Base-by-base conservation (phyloP, 208 protist genomes). In the Endotrypanum monterogeii region DNA sequence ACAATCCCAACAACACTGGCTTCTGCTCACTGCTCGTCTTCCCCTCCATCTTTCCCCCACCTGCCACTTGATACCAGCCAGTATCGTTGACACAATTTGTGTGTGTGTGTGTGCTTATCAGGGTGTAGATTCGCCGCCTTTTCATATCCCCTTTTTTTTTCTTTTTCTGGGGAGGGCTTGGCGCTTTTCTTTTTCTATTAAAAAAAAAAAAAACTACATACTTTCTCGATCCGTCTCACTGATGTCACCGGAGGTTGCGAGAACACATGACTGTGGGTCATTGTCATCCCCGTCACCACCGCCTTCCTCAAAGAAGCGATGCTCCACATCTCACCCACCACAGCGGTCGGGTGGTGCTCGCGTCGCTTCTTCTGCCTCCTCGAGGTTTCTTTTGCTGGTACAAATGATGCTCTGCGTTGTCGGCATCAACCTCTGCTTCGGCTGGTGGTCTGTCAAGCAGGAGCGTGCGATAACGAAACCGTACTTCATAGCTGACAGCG, bases 341-440 rank as follows among this genome's bases (percentile, higher is more conserved):
- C 46, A 11, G 11, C 28, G 28, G n/a, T 55, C 63, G 55, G 32
- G 6, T 46, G 28, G 46, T 32, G 32, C 28, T 44, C 16, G 44
- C 35, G 25, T 41, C 32, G 8, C 16, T 25, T 14, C 20, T 41
- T 20, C 35, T 11, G 52, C 52, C 25, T 57, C 66, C 46, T 65
- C 51, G 20, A 82, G 55, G 57, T n/a, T 75, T 12, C 57, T 78
- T 28, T 55, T 82, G 37, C 54, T 89, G 0, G 60, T 80, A 9
- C 83, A 94, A 73, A 91, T 94, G 86, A 14, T 87, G 5, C 54
- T 93, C 8, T 93, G 88, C 65, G 77, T 88, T 28, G 71, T 73
- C 7, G 92, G 92, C 46, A 94, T 96, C 77, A 93, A 94, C 78
- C 35, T 92, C 16, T 94, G 89, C 71, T 94, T 96, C 80, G 84